Conservation (phyloP, 768 basidiomycete genomes). For the Suillus bovinus region DNA sequence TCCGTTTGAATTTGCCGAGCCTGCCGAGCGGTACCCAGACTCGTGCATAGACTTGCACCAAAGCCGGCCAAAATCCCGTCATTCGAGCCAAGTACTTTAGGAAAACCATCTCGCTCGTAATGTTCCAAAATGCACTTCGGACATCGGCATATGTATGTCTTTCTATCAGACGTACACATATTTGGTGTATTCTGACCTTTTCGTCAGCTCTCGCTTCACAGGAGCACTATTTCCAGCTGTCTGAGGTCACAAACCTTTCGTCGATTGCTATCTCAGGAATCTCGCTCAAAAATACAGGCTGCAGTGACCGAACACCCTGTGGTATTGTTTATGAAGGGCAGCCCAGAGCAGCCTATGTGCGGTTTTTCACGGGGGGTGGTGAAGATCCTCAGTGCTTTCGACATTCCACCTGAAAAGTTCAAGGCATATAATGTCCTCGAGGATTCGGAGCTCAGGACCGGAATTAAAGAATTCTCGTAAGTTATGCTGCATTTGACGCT, state of each 20-base stretch:
- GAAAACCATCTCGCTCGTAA: conserved; percentile 15
- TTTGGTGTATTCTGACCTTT: not conserved
- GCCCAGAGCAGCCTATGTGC: conserved; percentile 81
- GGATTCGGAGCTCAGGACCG: conserved; percentile 77
- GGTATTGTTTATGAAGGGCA: conserved; percentile 99
- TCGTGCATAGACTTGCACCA: too few relatives aligned
- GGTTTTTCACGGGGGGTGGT: conserved; percentile 95
- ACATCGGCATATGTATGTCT: conserved; percentile 49
- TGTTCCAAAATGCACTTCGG: conserved; percentile 48
- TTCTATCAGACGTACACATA: not conserved
- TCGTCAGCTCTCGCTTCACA: conserved; percentile 34
- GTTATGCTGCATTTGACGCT: conserved; percentile 34
- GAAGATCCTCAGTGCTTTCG: conserved; percentile 85
- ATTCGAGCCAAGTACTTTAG: not conserved
- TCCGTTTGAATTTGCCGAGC: too few relatives aligned
- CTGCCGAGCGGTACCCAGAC: too few relatives aligned
- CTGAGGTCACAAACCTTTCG: conserved; percentile 13
- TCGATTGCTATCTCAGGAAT: conserved; percentile 64
- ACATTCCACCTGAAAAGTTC: conserved; percentile 78
- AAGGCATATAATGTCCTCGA: conserved; percentile 89
- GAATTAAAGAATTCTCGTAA: conserved; percentile 97
- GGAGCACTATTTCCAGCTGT: conserved; percentile 28
- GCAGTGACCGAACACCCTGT: conserved; percentile 78
- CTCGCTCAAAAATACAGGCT: conserved; percentile 62
- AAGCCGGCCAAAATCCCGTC: too few relatives aligned